Evolutionary conservation across 169 alveolate species (phyloP), one percentile per base, ranked within the genome.

Genomic region (Cryptosporidium sp.): DNA sequence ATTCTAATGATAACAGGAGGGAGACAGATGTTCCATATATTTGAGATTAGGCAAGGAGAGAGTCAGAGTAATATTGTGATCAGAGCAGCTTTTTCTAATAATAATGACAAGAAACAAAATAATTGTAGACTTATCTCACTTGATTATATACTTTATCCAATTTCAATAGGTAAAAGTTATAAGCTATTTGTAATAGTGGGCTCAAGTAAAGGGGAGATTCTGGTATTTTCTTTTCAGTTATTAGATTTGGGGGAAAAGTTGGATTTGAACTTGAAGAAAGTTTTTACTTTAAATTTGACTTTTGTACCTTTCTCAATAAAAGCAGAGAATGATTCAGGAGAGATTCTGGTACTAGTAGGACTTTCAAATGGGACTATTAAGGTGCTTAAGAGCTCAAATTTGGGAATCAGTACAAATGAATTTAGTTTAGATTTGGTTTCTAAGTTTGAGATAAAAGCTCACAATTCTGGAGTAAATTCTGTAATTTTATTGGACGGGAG

Each of bases 391-490:
- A 41, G 33, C 18, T 26, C 31, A 16, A 59, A 37, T 10, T 16
- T 18, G 5, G 67, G 35, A 4, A 18, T 8, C 6, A 23, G 67
- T n/a, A 5, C 5, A n/a, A 21, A 61, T 8, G 29, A 26, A 1
- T 65, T 23, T 65, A 26, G 7, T 18, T 9, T 62, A 21, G 69
- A 80, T 59, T 33, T 73, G 9, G 55, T 5, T 29, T 12, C 6
- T 8, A 37, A 73, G 59, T 35, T 51, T 6, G 89, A 80, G 26
- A 29, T 80, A 8, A 43, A 21, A 16, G 14, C 51, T 65, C 89
- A 80, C 35, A 62, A 37, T 80, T 80, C 89, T 23, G 89, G 89
- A 41, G 89, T 80, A 21, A 80, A 80, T 31, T 59, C 80, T 16
- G 59, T 80, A 9, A 29, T 73, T 9, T 1, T 73, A 33, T 16